These are phyloP conservation scores for Quercus tomentella DNA, from an alignment of 331 rosid species.

Conservation along the genomic window DNA sequence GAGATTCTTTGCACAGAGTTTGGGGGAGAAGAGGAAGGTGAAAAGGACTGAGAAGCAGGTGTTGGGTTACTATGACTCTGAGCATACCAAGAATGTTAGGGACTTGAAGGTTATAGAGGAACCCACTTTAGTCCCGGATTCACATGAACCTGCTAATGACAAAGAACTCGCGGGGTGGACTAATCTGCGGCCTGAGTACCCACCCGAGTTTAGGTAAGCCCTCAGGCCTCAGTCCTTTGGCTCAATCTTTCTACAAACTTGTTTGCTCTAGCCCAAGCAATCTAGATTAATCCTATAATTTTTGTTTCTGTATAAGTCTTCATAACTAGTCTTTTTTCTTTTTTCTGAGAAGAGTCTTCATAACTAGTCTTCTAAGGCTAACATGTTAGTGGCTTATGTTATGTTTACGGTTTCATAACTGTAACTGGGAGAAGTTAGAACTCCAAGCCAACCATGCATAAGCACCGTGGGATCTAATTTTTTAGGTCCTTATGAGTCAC, in stretches of 20 bases:
- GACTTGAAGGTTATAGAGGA: slow-evolving; percentile 61
- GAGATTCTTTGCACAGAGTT: slow-evolving; percentile 49
- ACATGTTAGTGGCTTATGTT: too few species aligned
- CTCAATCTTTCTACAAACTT: too few species aligned
- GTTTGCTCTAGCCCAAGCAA: too few species aligned
- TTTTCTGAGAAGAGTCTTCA: not conserved
- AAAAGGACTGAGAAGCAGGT: slow-evolving; percentile 17
- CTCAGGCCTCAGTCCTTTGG: too few species aligned
- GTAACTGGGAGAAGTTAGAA: too few species aligned
- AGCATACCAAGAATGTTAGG: slow-evolving; percentile 64
- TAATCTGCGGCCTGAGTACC: slow-evolving; percentile 50
- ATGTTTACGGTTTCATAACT: too few species aligned
- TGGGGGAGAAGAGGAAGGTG: slow-evolving; percentile 60
- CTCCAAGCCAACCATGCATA: too few species aligned
- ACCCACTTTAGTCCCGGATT: slow-evolving; percentile 38
- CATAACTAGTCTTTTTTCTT: not conserved
- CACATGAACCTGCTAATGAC: slow-evolving; percentile 26
- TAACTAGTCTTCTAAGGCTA: too few species aligned
- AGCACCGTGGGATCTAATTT: too few species aligned
- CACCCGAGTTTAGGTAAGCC: slow-evolving; percentile 45
- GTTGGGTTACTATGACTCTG: slow-evolving; percentile 48
- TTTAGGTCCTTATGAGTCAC: too few species aligned
- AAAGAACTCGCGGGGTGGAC: slow-evolving; percentile 25
- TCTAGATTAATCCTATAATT: too few species aligned
- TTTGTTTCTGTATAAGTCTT: not conserved